phyloP scores from a whole-genome alignment of 305 asterid species.

The Caryopteris hybrid region DNA sequence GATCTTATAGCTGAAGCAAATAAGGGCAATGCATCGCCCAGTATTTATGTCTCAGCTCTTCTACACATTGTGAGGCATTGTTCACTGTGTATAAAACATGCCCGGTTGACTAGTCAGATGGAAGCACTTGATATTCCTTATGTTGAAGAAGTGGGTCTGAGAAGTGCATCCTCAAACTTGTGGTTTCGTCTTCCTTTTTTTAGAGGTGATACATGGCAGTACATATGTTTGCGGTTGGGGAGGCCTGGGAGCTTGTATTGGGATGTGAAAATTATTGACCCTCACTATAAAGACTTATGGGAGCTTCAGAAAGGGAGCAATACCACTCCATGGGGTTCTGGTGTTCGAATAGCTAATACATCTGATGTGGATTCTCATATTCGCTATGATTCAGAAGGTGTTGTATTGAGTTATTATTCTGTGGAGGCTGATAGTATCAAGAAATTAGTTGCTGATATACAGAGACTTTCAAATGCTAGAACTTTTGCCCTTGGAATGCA shows the following conservation, averaged over 20 bases:
- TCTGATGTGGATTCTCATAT: conserved; percentile 97
- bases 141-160: conserved; percentile 94
- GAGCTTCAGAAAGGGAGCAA: conserved; percentile 93
- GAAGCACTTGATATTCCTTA: conserved; percentile 86
- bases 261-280: conserved; percentile 95
- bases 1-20: conserved; percentile 86
- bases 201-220: conserved; percentile 79
- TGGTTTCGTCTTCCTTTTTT: conserved; percentile 97
- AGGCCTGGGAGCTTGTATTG: conserved; percentile 98
- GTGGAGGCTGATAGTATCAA: conserved; percentile 95
- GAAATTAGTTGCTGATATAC: conserved; percentile 85
- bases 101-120: conserved; percentile 97
- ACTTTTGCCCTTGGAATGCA: conserved; percentile 88
- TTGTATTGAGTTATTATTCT: conserved; percentile 78
- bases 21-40: conserved; percentile 81
- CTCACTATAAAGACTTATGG: conserved; percentile 87
- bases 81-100: conserved; percentile 93
- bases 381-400: conserved; percentile 94
- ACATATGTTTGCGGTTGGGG: conserved; percentile 89
- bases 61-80: conserved; percentile 95
- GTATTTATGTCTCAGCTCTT: conserved; percentile 74
- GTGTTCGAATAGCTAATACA: conserved; percentile 93
- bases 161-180: conserved; percentile 86
- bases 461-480: conserved; percentile 92
- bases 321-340: conserved; percentile 87